Percentiles rank a stretch among this genome's conserved stretches.
These are phyloP conservation scores for Phytophthora litchii DNA, from an alignment of 352 stramenopile genomes.

Conservation along the genomic window DNA sequence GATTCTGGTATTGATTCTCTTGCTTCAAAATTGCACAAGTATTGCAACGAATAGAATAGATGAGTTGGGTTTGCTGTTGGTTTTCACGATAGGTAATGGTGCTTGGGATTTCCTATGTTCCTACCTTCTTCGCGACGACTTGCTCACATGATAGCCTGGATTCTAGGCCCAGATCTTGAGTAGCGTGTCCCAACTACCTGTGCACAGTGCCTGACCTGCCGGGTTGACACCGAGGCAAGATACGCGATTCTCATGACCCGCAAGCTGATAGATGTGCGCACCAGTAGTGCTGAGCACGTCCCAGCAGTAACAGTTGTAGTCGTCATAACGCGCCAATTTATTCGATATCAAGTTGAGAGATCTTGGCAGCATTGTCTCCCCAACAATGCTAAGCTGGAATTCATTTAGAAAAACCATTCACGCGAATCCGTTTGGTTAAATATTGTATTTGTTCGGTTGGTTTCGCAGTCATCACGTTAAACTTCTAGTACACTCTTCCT, in stretches of 20 bases:
- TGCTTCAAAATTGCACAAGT: too few relatives aligned
- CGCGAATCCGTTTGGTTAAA: conserved; percentile 5
- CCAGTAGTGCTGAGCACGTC: conserved; percentile 93
- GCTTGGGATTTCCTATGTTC: too few relatives aligned
- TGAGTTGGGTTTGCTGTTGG: too few relatives aligned
- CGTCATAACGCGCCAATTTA: too few relatives aligned
- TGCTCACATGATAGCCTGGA: conserved; percentile 5
- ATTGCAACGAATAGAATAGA: too few relatives aligned
- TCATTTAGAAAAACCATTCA: too few relatives aligned
- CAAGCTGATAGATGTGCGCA: conserved; percentile 92
- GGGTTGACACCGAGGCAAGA: conserved; percentile 97
- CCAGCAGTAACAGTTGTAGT: conserved; percentile 98
- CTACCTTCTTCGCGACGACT: conserved; percentile 1
- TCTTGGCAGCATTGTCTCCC: too few relatives aligned
- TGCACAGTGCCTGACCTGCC: conserved; percentile 96
- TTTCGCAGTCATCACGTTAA: conserved; percentile 1
- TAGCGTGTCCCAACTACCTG: conserved; percentile 98
- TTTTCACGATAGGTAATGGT: too few relatives aligned
- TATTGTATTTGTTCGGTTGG: conserved; percentile 12
- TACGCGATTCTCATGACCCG: conserved; percentile 96
- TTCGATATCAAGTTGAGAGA: too few relatives aligned
- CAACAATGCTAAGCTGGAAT: too few relatives aligned
- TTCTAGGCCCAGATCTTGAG: conserved; percentile 97
- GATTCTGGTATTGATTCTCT: too few relatives aligned
- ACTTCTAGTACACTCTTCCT: conserved; percentile 7